Base-by-base conservation (phyloP, 2,329 filamentous ascomycete species). In the Botryosphaeria agaves region DNA sequence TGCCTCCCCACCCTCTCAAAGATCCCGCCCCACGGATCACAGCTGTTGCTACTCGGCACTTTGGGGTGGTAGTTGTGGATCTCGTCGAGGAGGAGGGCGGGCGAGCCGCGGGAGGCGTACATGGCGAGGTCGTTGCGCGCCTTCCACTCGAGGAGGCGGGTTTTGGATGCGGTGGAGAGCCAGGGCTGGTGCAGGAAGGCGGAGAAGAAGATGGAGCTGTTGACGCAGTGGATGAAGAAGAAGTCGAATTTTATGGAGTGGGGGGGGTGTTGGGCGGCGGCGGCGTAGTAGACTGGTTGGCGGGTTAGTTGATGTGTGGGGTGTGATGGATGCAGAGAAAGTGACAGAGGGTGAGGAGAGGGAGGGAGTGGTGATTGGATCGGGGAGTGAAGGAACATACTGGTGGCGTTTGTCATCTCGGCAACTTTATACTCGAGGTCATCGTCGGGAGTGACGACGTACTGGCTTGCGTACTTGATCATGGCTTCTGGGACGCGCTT, bases 171-270 rank as follows among this genome's bases (percentile, higher is more conserved):
- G 0, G 54, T 45, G 0, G 70, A 60, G 26, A 84, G 60, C 66
- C 69, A 89, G 21, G 60, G 39, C 38, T 64, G 64, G 7, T 56
- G 55, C 44, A 74, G 65, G 47, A 93, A 64, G 5, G 62, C 48
- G 5, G 62, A 59, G 39, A 81, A 64, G 57, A 87, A 89, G 39
- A 92, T 71, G n/a, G 76, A 75, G 7, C 62, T 60, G 45, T 78
- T 94, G 40, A 87, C 57, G 43, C 73, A 70, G 52, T 94, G 85
- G 43, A 85, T 84, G 46, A 60, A 62, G 58, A 76, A 89, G 50
- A 94, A 94, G 48, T 93, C 85, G 47, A 82, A 72, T 47, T 78
- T 84, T 29, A 76, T 60, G 14, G 62, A 51, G 47, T 84, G 78
- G 1, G 62, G 60, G 0, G 69, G 69, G 18, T 67, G 59, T 41